A percentile compares a stretch with the other conserved stretches of the same genome.
Conservation (phyloP, 2,329 filamentous ascomycete species). For the Alternaria sp. region DNA sequence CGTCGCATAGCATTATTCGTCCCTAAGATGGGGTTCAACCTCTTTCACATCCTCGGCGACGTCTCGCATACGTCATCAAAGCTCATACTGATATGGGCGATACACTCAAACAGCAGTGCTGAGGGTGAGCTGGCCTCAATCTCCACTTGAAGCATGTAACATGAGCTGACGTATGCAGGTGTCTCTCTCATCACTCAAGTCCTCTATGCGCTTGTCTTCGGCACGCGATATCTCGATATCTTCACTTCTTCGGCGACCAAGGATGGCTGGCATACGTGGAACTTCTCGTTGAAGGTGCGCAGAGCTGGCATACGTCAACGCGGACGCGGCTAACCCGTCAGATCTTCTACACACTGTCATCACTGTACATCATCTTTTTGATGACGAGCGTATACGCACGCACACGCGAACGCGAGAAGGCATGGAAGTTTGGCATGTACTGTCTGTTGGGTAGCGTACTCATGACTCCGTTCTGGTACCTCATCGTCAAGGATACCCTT, state of each 20-base stretch:
- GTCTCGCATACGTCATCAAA: slow-evolving; percentile 86
- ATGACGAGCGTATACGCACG: slow-evolving; percentile 89
- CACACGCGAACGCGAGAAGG: slow-evolving; percentile 87
- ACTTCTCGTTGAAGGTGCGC: slow-evolving; percentile 75
- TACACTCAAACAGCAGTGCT: slow-evolving; percentile 85
- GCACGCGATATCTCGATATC: slow-evolving; percentile 85
- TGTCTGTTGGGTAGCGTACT: slow-evolving; percentile 71
- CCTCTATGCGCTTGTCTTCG: slow-evolving; percentile 86
- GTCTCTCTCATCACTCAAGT: slow-evolving; percentile 91
- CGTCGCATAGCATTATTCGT: slow-evolving; percentile 14
- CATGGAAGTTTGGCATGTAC: slow-evolving; percentile 87
- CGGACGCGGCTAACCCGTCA: slow-evolving; percentile 25
- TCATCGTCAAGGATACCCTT: slow-evolving; percentile 69
- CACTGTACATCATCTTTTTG: slow-evolving; percentile 83
- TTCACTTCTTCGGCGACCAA: slow-evolving; percentile 60
- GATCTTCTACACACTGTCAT: slow-evolving; percentile 84
- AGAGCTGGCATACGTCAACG: not conserved
- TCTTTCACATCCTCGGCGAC: slow-evolving; percentile 82
- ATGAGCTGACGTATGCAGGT: slow-evolving; percentile 57
- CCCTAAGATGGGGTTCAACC: slow-evolving; percentile 49
- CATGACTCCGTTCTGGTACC: slow-evolving; percentile 74
- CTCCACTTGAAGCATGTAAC: not conserved
- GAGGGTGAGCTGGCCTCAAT: slow-evolving; percentile 66
- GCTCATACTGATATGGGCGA: slow-evolving; percentile 88
- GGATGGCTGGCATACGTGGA: slow-evolving; percentile 55